phyloP scores from a whole-genome alignment of 1,284 basidiomycete species.

The Inonotus obliquus region DNA sequence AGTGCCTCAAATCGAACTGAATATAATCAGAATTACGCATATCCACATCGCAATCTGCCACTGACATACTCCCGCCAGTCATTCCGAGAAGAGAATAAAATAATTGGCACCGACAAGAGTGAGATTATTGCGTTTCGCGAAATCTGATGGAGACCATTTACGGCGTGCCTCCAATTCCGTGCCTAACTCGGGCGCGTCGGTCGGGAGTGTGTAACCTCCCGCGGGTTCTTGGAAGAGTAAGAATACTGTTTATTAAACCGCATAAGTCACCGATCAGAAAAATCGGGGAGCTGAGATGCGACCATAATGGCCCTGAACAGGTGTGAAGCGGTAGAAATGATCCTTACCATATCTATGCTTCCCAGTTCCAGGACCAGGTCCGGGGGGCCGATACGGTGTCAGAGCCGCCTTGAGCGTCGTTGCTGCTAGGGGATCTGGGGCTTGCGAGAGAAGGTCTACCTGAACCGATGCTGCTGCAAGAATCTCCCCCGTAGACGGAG shows the following conservation, averaged over 20 bases:
- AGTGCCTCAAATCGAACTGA: too few species aligned
- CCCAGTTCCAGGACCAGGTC: constrained; percentile 51
- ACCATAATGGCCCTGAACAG: too few species aligned
- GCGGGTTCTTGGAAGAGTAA: constrained; percentile 57
- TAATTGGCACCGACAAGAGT: constrained; percentile 59
- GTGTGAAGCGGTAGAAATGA: not conserved
- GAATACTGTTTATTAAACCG: constrained; percentile 37
- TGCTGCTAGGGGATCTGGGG: constrained; percentile 27
- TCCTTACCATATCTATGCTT: constrained; percentile 53
- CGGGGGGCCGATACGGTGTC: constrained; percentile 56
- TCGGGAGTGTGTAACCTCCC: constrained; percentile 37
- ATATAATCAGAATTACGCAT: too few species aligned
- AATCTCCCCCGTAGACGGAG: constrained; percentile 30
- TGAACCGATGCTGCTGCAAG: constrained; percentile 10
- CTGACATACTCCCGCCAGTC: not conserved
- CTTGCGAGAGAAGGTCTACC: constrained; percentile 2
- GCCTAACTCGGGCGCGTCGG: constrained; percentile 43
- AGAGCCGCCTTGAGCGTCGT: constrained; percentile 43
- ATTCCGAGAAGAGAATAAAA: constrained; percentile 30
- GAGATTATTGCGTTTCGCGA: constrained; percentile 48
- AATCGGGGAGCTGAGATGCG: too few species aligned
- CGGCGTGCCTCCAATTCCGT: constrained; percentile 41
- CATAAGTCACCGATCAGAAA: constrained; percentile 1
- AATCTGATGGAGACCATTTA: constrained; percentile 49
- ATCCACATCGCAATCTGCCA: too few species aligned